A percentile compares a stretch with the other conserved stretches of the same genome.
These are phyloP conservation scores for Stachybotrys elegans DNA, from an alignment of 2,329 filamentous ascomycete species.

Conservation along the genomic window DNA sequence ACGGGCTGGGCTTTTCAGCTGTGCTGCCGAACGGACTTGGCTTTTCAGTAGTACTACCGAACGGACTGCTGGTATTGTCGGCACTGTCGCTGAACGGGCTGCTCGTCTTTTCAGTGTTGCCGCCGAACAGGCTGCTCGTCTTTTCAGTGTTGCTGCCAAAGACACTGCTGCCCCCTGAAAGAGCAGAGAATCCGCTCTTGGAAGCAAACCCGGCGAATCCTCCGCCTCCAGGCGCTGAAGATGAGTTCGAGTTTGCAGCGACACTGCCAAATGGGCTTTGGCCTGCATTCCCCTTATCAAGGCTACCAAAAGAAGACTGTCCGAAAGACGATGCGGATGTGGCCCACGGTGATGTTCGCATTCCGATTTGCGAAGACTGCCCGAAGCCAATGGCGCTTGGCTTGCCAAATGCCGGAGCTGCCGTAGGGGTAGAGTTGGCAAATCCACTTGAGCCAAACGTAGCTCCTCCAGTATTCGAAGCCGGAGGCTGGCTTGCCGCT, in stretches of 20 bases:
- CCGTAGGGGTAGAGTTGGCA: conserved; percentile 29
- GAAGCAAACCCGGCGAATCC: conserved; percentile 52
- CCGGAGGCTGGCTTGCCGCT: conserved; percentile 20
- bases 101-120: conserved; percentile 32
- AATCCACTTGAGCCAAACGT: conserved; percentile 43
- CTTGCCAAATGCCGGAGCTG: conserved; percentile 43
- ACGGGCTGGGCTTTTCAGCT: too few relatives aligned
- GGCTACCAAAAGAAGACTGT: conserved; percentile 43
- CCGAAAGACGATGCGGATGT: conserved; percentile 45
- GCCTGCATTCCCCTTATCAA: conserved; percentile 27
- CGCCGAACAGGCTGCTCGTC: conserved; percentile 29
- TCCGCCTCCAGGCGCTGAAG: conserved; percentile 29
- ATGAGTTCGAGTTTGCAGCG: conserved; percentile 15
- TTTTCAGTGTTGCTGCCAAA: conserved; percentile 35
- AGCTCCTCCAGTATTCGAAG: conserved; percentile 25
- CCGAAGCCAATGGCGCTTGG: conserved; percentile 47
- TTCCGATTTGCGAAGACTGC: conserved; percentile 41
- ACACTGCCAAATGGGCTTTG: conserved; percentile 33
- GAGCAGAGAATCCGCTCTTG: conserved; percentile 49
- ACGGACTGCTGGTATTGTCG: too few relatives aligned
- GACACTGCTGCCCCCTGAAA: conserved; percentile 30
- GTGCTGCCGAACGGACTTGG: too few relatives aligned
- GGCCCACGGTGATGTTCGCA: conserved; percentile 51
- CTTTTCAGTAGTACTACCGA: too few relatives aligned
- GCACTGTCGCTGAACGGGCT: too few relatives aligned